phyloP scores from a whole-genome alignment of 2,329 filamentous ascomycete genomes.

The Aspergillus ustus region DNA sequence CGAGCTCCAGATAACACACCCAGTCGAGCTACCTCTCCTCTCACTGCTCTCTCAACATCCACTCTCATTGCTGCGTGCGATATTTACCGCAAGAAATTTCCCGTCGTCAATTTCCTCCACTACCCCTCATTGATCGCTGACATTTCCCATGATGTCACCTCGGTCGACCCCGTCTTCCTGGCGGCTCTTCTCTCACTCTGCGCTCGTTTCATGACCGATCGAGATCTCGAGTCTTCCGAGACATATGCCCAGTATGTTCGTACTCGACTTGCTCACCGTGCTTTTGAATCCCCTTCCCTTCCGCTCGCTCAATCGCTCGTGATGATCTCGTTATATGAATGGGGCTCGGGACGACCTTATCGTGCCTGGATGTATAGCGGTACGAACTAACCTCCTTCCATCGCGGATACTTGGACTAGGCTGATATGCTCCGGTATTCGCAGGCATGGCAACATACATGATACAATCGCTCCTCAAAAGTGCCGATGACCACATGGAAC shows the following conservation, averaged over 20 bases:
- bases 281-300: conserved; percentile 40
- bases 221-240: conserved; percentile 32
- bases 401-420: background rate
- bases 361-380: conserved; percentile 47
- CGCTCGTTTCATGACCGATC: conserved; percentile 36
- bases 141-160: conserved; percentile 33
- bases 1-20: background rate
- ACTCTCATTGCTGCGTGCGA: conserved; percentile 41
- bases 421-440: conserved; percentile 6
- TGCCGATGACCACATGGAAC: conserved; percentile 43
- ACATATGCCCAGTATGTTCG: conserved; percentile 40
- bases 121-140: conserved; percentile 43
- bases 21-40: conserved; percentile 21
- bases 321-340: conserved; percentile 43
- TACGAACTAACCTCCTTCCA: conserved; percentile 16
- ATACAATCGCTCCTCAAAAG: conserved; percentile 43
- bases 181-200: conserved; percentile 41
- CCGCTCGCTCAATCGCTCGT: conserved; percentile 42
- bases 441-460: conserved; percentile 46
- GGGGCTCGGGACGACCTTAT: conserved; percentile 41
- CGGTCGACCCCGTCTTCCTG: conserved; percentile 41
- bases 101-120: conserved; percentile 43
- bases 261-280: conserved; percentile 34
- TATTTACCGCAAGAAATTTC: conserved; percentile 43
- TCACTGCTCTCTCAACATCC: conserved; percentile 30